phyloP scores from a whole-genome alignment of 179 eudicot species.

The Nepenthes alata region DNA sequence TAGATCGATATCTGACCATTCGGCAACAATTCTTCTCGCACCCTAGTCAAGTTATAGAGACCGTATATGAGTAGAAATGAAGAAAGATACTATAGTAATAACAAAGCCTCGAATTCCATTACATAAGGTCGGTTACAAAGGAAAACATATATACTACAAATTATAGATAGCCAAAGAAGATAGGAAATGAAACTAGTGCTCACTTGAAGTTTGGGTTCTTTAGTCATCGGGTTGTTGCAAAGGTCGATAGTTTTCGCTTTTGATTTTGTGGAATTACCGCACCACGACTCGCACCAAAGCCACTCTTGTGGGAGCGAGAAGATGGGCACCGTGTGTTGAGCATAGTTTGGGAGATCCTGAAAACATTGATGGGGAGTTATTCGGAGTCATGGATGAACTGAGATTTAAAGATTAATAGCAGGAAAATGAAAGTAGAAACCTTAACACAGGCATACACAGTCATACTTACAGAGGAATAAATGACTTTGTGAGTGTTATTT shows the following conservation, averaged over 20 bases:
- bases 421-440: no score
- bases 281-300: conserved; percentile 99
- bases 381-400: neutral
- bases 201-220: conserved; percentile 98
- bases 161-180: neutral
- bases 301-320: conserved; percentile 98
- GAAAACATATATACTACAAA: no score
- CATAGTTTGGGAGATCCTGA: conserved; percentile 98
- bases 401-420: neutral
- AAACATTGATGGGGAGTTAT: conserved; percentile 1
- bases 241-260: conserved; percentile 92
- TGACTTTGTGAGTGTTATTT: no score
- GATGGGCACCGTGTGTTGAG: conserved; percentile 90
- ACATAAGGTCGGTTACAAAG: neutral
- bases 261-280: conserved; percentile 84
- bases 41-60: conserved; percentile 31
- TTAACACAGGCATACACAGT: no score
- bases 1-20: conserved; percentile 83
- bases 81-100: conserved; percentile 1
- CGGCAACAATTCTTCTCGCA: conserved; percentile 79
- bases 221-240: conserved; percentile 98
- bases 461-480: no score
- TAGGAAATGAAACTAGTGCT: neutral
- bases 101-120: neutral
- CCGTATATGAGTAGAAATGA: neutral